Percentiles rank a stretch among this genome's conserved stretches.
Evolutionary conservation across 2,329 filamentous ascomycete species (phyloP).

Genomic region (Colletotrichum eleusines): DNA sequence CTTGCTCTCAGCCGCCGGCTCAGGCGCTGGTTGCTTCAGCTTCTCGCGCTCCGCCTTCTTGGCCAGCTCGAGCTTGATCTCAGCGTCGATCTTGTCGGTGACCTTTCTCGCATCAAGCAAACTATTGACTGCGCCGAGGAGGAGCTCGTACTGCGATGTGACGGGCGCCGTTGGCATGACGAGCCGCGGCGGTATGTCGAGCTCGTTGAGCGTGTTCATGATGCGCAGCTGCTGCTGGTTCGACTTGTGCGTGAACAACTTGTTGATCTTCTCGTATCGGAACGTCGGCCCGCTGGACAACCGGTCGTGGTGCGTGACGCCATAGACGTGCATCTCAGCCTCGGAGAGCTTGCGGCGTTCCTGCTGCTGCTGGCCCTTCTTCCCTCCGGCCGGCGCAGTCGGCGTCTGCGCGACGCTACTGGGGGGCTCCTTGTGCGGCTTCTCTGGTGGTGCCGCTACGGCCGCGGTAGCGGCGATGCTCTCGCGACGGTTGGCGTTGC

Average conservation of each 20-base stretch:
- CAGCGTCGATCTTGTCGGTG: constrained; percentile 79
- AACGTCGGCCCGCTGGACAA: constrained; percentile 89
- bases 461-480: constrained; percentile 60
- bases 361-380: constrained; percentile 63
- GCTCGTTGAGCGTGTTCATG: constrained; percentile 76
- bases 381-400: constrained; percentile 57
- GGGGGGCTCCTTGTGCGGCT: constrained; percentile 57
- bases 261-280: constrained; percentile 85
- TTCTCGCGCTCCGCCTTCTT: constrained; percentile 68
- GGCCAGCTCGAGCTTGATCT: constrained; percentile 71
- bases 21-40: constrained; percentile 42
- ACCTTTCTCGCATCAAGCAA: constrained; percentile 81
- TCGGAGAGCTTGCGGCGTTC: constrained; percentile 79
- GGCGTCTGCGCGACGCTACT: constrained; percentile 54
- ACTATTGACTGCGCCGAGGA: constrained; percentile 75
- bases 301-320: constrained; percentile 87
- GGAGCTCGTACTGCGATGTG: constrained; percentile 76
- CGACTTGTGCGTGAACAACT: constrained; percentile 82
- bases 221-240: constrained; percentile 82
- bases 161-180: constrained; percentile 81
- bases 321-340: constrained; percentile 83
- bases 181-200: constrained; percentile 77
- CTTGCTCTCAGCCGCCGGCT: constrained; percentile 28
- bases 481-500: constrained; percentile 58
- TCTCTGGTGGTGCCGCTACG: constrained; percentile 45